phyloP scores from a whole-genome alignment of 2,329 filamentous ascomycete genomes.

The Macrophomina tecta region DNA sequence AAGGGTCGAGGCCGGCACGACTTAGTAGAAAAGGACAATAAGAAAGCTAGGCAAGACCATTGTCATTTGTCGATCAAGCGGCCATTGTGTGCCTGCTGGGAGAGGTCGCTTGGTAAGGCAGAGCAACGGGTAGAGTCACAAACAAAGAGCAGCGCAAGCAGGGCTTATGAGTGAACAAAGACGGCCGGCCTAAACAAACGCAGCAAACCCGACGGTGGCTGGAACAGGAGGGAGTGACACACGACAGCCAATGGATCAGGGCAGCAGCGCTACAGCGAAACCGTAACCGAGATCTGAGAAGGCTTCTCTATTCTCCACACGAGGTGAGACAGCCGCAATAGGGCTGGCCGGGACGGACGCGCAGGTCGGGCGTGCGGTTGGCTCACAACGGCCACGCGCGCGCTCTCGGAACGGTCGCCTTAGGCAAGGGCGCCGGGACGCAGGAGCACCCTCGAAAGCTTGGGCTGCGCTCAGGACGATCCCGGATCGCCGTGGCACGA shows the following conservation, averaged over 20 bases:
- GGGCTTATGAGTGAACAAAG: conserved; percentile 28
- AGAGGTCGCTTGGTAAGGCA: background rate
- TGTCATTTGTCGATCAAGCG: conserved; percentile 1
- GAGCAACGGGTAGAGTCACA: conserved; percentile 18
- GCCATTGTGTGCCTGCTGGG: conserved; percentile 24
- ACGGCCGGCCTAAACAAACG: conserved; percentile 24
- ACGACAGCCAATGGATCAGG: conserved; percentile 25
- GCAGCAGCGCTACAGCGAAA: conserved; percentile 10
- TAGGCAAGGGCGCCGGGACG: background rate
- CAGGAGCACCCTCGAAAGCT: background rate
- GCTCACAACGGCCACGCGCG: conserved; percentile 21
- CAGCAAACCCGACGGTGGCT: conserved; percentile 14
- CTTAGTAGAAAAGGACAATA: conserved; percentile 23
- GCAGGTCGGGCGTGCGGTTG: conserved; percentile 17
- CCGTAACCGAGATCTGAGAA: conserved; percentile 22
- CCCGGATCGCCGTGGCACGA: conserved; percentile 13
- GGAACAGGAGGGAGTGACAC: conserved; percentile 13
- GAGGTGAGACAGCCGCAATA: conserved; percentile 22
- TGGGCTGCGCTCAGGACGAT: conserved; percentile 19
- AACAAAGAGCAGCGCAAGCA: background rate
- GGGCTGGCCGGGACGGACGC: conserved; percentile 2
- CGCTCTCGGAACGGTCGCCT: conserved; percentile 9
- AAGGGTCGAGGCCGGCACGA: conserved; percentile 30
- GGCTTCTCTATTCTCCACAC: conserved; percentile 23
- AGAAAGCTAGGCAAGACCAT: conserved; percentile 21